These are phyloP conservation scores for Leersia perrieri DNA, from an alignment of 176 grass and related monocot species.

Conservation along the genomic window DNA sequence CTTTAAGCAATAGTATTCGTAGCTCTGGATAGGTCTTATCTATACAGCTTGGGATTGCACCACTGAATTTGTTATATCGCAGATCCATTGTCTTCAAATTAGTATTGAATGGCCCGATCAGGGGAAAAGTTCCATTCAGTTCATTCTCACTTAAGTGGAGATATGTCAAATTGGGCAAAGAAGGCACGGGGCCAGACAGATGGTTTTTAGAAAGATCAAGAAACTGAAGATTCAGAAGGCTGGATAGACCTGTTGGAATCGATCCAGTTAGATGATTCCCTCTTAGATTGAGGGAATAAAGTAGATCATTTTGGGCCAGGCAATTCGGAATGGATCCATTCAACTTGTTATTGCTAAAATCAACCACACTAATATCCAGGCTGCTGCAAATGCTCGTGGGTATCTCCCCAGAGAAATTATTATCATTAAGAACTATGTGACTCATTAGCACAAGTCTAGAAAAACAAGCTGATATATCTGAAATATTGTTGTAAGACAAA, in stretches of 20 bases:
- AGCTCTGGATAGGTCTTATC: conserved; percentile 3
- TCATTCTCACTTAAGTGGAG: conserved; percentile 26
- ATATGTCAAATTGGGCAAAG: not conserved
- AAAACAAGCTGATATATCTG: not conserved
- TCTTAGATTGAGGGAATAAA: conserved; percentile 26
- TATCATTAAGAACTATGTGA: not conserved
- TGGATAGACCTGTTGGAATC: not conserved
- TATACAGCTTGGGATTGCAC: conserved; percentile 10
- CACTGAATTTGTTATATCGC: conserved; percentile 23
- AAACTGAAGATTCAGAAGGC: not conserved
- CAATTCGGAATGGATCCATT: conserved; percentile 16
- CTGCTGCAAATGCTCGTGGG: not conserved
- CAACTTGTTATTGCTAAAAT: conserved; percentile 3
- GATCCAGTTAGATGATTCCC: conserved; percentile 25
- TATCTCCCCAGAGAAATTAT: conserved; percentile 10
- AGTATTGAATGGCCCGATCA: not conserved
- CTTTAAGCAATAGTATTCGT: conserved; percentile 27
- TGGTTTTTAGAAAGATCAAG: conserved; percentile 41
- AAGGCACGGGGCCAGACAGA: conserved; percentile 22
- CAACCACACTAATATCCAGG: not conserved
- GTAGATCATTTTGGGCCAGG: not conserved
- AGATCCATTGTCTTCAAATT: conserved; percentile 25
- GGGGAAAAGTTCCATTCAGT: conserved; percentile 23
- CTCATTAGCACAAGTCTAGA: not conserved
- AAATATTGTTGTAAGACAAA: conserved; percentile 33